A percentile compares a stretch with the other conserved stretches of the same genome.
phyloP scores from a whole-genome alignment of 495 filamentous ascomycete genomes.

The Talaromyces stipitatus region DNA sequence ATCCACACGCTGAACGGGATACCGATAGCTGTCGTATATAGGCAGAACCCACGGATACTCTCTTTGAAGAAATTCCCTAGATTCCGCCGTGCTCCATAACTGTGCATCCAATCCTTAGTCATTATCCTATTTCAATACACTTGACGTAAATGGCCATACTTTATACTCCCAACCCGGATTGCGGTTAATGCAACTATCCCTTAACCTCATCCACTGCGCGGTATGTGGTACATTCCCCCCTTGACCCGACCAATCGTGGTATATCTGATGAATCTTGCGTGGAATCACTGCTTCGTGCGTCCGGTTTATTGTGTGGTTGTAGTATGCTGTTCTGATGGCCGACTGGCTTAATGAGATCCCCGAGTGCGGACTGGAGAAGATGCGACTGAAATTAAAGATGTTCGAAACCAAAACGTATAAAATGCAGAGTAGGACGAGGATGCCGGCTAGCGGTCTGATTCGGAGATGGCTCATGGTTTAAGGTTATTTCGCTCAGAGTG shows the following conservation, averaged over 20 bases:
- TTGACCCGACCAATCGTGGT: conserved; percentile 5
- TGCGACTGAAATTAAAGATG: background rate
- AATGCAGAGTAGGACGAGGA: background rate
- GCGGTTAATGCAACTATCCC: conserved; percentile 5
- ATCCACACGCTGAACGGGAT: conserved; percentile 64
- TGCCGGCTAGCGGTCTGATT: background rate
- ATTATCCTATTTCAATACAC: background rate
- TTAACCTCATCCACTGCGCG: conserved; percentile 4
- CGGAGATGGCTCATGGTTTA: background rate
- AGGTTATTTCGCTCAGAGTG: no score
- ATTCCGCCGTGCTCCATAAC: conserved; percentile 59
- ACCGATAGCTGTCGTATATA: conserved; percentile 58
- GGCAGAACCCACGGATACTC: conserved; percentile 64
- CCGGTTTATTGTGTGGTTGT: background rate
- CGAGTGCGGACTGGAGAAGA: conserved; percentile 2
- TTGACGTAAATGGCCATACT: background rate
- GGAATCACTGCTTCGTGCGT: conserved; percentile 1
- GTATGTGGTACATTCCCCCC: conserved; percentile 4
- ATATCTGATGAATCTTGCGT: conserved; percentile 6
- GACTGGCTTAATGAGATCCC: conserved; percentile 4
- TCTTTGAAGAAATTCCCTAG: conserved; percentile 49
- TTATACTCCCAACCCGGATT: conserved; percentile 7
- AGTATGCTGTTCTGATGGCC: background rate
- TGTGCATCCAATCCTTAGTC: conserved; percentile 12
- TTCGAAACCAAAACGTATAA: background rate